These are phyloP conservation scores for Dactylella cylindrospora DNA, from an alignment of 2,329 filamentous ascomycete genomes.

Conservation along the genomic window DNA sequence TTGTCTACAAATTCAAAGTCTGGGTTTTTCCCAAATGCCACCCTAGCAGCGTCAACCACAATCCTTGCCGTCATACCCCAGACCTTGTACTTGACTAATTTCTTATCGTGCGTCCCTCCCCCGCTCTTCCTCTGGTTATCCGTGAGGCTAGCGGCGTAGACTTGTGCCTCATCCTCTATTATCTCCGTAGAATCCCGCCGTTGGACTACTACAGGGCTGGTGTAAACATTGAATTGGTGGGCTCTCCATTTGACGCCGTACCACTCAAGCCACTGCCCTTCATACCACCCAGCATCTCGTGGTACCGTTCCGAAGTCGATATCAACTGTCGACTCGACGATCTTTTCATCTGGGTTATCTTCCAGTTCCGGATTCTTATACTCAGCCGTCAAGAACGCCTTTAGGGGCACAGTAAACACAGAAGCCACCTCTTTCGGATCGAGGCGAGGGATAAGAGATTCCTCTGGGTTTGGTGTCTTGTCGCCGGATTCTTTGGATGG, in stretches of 20 bases:
- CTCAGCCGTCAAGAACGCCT: constrained; percentile 69
- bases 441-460: constrained; percentile 73
- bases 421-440: constrained; percentile 90
- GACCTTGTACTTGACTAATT: constrained; percentile 67
- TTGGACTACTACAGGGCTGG: constrained; percentile 37
- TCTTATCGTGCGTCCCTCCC: constrained; percentile 36
- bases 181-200: constrained; percentile 21
- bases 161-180: constrained; percentile 42
- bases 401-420: constrained; percentile 86
- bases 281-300: constrained; percentile 71
- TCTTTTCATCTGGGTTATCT: constrained; percentile 48
- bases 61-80: constrained; percentile 96
- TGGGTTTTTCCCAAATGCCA: constrained; percentile 79
- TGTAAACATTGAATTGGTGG: constrained; percentile 40
- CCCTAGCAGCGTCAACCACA: constrained; percentile 78
- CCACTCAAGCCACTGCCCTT: constrained; percentile 78
- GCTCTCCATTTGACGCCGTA: constrained; percentile 70
- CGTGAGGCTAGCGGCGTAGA: constrained; percentile 50
- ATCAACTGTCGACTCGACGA: constrained; percentile 50
- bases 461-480: constrained; percentile 55
- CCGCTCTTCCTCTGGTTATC: constrained; percentile 56
- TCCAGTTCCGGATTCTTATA: constrained; percentile 58
- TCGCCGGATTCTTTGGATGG: constrained; percentile 32
- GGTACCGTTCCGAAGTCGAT: constrained; percentile 48
- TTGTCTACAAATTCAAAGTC: constrained; percentile 74